A percentile compares a stretch with the other conserved stretches of the same genome.
Conservation (phyloP, 352 stramenopile genomes). For the Globisporangium emineosum region DNA sequence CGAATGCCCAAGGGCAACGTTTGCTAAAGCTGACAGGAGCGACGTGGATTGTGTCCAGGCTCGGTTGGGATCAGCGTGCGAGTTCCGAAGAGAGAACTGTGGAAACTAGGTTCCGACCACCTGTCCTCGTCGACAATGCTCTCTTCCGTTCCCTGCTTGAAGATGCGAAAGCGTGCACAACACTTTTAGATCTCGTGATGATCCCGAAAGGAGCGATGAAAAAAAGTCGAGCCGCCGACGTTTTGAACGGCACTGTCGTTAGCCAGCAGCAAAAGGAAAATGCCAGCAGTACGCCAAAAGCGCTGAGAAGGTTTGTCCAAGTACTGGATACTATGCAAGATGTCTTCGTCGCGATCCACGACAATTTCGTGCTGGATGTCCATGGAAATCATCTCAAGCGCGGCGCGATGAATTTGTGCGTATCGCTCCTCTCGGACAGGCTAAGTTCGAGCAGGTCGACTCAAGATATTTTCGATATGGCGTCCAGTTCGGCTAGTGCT, state of each 20-base stretch:
- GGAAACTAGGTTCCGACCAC: neutral
- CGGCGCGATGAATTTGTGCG: constrained; percentile 7
- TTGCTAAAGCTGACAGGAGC: constrained; percentile 47
- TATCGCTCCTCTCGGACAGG: neutral
- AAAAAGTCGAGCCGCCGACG: constrained; percentile 27
- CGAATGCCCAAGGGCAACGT: constrained; percentile 54
- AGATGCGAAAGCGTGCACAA: constrained; percentile 20
- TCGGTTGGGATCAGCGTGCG: neutral
- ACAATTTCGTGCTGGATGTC: constrained; percentile 34
- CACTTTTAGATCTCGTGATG: constrained; percentile 41
- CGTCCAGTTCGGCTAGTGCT: neutral
- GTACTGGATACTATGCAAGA: constrained; percentile 26
- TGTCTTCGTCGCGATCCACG: constrained; percentile 26
- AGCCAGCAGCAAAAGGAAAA: constrained; percentile 9
- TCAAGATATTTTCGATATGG: constrained; percentile 1
- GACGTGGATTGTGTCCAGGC: constrained; percentile 35
- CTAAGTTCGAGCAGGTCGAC: neutral
- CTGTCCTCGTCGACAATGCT: constrained; percentile 11
- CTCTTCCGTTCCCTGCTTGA: constrained; percentile 23
- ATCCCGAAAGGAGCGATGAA: constrained; percentile 56
- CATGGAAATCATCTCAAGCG: constrained; percentile 15
- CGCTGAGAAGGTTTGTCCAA: constrained; percentile 18
- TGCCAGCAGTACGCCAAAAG: constrained; percentile 2
- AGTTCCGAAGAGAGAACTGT: neutral
- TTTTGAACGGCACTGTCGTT: constrained; percentile 11